Percentiles rank a stretch among this genome's conserved stretches.
phyloP scores from a whole-genome alignment of 208 protist species.

The Leishmania mexicana region DNA sequence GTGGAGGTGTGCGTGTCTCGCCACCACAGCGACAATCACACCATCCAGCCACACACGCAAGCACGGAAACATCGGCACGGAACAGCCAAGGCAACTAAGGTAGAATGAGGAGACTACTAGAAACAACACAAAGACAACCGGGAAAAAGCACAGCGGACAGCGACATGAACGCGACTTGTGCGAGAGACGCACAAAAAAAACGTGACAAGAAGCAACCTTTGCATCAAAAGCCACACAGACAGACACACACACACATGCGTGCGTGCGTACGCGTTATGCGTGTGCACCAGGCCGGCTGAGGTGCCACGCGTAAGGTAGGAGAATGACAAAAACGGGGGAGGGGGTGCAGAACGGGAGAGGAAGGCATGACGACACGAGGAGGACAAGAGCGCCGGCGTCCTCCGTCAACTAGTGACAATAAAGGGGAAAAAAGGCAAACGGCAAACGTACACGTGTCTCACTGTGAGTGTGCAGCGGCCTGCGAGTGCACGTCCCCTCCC shows the following conservation, averaged over 20 bases:
- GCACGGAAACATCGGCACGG: not conserved
- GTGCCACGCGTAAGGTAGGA: not conserved
- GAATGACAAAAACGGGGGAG: not conserved
- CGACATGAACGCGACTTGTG: too few relatives aligned
- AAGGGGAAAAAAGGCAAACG: not conserved
- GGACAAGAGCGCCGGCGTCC: conserved; percentile 1
- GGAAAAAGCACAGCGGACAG: too few relatives aligned
- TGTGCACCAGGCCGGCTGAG: not conserved
- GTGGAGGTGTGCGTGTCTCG: not conserved
- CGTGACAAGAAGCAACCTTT: not conserved
- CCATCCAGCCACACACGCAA: not conserved
- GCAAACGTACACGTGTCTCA: not conserved
- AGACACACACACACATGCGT: not conserved
- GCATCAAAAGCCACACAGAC: not conserved
- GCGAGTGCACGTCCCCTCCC: not conserved
- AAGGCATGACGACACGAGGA: not conserved
- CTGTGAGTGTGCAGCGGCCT: not conserved
- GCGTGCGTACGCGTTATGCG: not conserved
- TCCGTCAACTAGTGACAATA: not conserved
- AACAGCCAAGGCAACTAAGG: not conserved
- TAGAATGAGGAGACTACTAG: not conserved
- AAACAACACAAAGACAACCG: too few relatives aligned
- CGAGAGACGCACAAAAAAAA: not conserved
- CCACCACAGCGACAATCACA: not conserved
- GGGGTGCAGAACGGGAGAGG: not conserved